Conservation (phyloP, 306 rosid species). For the Arachis stenosperma region DNA sequence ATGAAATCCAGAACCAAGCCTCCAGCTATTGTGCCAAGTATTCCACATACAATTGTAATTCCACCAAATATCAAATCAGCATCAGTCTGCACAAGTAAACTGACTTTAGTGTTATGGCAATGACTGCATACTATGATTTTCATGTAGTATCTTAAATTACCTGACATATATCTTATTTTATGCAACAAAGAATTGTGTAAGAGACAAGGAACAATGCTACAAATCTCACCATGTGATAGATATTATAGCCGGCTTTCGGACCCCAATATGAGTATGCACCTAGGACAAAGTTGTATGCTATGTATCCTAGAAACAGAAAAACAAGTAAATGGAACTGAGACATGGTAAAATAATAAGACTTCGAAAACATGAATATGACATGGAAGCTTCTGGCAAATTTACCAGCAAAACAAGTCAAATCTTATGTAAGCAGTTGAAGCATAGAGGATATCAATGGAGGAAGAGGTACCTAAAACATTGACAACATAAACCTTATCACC, state of each 20-base stretch:
- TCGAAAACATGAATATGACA: constrained; percentile 13
- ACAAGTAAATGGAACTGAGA: constrained; percentile 25
- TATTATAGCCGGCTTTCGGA: constrained; percentile 79
- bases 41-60: constrained; percentile 72
- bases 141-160: constrained; percentile 7
- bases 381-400: constrained; percentile 20
- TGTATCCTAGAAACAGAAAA: constrained; percentile 55
- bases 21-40: constrained; percentile 77
- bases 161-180: constrained; percentile 6
- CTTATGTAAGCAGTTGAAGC: constrained; percentile 22
- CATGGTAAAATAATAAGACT: constrained; percentile 9
- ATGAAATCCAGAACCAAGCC: constrained; percentile 70
- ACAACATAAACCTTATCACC: constrained; percentile 67
- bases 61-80: constrained; percentile 94
- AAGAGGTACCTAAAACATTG: constrained; percentile 69
- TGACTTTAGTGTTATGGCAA: constrained; percentile 14
- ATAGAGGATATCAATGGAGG: constrained; percentile 32
- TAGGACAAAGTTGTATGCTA: constrained; percentile 76
- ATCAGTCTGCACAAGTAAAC: constrained; percentile 55
- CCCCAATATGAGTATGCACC: constrained; percentile 98
- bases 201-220: constrained; percentile 7
- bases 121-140: constrained; percentile 8
- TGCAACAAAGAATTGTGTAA: not conserved
- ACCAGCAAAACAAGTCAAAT: constrained; percentile 24
- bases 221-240: constrained; percentile 73